Percentiles rank a stretch among this genome's conserved stretches.
Conservation (phyloP, 2,329 filamentous ascomycete species). For the Chlorencoelia australis region DNA sequence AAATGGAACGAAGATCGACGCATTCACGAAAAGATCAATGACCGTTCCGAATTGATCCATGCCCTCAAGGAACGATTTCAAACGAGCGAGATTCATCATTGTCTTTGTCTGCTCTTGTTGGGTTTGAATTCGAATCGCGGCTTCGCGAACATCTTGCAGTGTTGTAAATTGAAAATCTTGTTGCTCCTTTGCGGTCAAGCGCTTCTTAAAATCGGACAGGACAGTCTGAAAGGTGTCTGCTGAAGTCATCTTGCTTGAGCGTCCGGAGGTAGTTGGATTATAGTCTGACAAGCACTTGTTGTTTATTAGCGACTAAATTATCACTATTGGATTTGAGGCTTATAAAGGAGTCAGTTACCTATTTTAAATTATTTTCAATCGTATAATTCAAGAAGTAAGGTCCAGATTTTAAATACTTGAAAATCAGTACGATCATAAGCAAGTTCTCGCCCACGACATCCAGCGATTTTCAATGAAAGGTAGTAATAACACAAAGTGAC, state of each 20-base stretch:
- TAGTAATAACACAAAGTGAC: too few relatives aligned
- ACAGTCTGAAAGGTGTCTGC: slow-evolving; percentile 7
- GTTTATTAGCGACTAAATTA: too few relatives aligned
- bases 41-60: slow-evolving; percentile 31
- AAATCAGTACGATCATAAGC: too few relatives aligned
- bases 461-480: too few relatives aligned
- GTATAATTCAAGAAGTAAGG: too few relatives aligned
- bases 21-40: slow-evolving; percentile 29
- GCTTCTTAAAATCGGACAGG: slow-evolving; percentile 10
- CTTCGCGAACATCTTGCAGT: slow-evolving; percentile 15
- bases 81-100: slow-evolving; percentile 24
- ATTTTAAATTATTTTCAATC: too few relatives aligned
- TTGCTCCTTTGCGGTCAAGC: slow-evolving; percentile 8
- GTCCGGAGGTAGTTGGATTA: too few relatives aligned
- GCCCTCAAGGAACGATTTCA: slow-evolving; percentile 26
- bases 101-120: slow-evolving; percentile 19
- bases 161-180: slow-evolving; percentile 14
- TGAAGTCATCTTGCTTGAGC: neutral
- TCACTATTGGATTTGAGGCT: too few relatives aligned
- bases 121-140: slow-evolving; percentile 21
- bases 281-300: too few relatives aligned
- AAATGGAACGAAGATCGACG: slow-evolving; percentile 26
- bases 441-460: too few relatives aligned
- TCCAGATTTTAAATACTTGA: too few relatives aligned
- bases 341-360: too few relatives aligned